Base-by-base conservation (phyloP, 106 monocot genomes). In the Acorus calamus region DNA sequence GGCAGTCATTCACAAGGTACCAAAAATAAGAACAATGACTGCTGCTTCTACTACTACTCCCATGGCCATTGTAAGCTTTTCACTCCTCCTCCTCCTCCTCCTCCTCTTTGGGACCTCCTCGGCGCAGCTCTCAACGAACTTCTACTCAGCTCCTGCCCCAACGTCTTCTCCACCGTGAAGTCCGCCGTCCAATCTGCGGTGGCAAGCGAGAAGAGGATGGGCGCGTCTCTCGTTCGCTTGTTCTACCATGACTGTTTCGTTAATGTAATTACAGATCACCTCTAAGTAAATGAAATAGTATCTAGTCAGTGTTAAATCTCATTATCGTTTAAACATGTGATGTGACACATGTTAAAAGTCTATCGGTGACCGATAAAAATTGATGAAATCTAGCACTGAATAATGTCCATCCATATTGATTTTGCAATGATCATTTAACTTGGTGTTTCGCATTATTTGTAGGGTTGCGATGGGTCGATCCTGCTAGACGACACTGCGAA, bases 211-310 rank as follows among this genome's bases (percentile, higher is more conserved):
- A 73, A 47, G 13, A 56, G 86, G 42, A 78, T 81, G 70, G 83
- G 81, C 0, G 84, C 84, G 7, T 81, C 78, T 0, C 67, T 82
- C 43, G 76, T 79, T 14, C 79, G 85, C 4, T 75, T 85, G 47
- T 77, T 78, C 74, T 86, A 78, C 62, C 84, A 86, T 10, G 80
- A 79, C 63, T 80, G 77, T 65, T 85, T 85, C 55, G 81, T 81
- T 9, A 73, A 78, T 49, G 81, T 79, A 76, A 44, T 4, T 56
- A 6, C 28, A 28, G 0, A 28, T 1, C 28, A 28, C 28, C 28
- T 28, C 28, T 28, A 1, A 28, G 28, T 28, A 28, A 28, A 28
- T 28, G 28, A 28, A 28, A 28, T 28, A 1, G 28, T 28, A 28
- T 28, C 28, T 28, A 28, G 28, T 28, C 28, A 28, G 0, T 28